phyloP scores from a whole-genome alignment of 495 filamentous ascomycete species.

The Parachaetomium inaequale region DNA sequence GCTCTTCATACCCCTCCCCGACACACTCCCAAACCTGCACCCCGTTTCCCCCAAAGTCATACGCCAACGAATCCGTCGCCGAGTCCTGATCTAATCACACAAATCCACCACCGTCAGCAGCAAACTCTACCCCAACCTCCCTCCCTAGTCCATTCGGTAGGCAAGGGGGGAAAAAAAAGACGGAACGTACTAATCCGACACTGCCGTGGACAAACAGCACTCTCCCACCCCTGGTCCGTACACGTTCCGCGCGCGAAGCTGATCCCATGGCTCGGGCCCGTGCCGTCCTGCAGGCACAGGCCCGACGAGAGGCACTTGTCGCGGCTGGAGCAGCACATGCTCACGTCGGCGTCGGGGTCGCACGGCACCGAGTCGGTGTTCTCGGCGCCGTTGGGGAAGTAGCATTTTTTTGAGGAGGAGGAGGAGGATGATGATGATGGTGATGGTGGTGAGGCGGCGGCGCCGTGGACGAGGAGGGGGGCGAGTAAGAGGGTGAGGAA shows the following conservation, averaged over 20 bases:
- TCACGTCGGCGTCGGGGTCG: conserved; percentile 16
- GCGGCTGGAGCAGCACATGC: conserved; percentile 20
- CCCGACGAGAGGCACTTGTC: conserved; percentile 14
- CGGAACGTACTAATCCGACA: conserved; percentile 13
- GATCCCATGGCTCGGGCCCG: background rate
- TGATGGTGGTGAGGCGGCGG: background rate
- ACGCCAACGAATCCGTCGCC: conserved; percentile 1
- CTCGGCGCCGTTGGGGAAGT: conserved; percentile 9
- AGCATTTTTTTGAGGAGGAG: too few species aligned
- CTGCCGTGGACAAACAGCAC: conserved; percentile 8
- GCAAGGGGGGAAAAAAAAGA: background rate
- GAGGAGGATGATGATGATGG: too few species aligned
- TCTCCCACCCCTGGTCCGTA: conserved; percentile 12
- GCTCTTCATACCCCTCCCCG: conserved; percentile 10
- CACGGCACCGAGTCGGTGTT: conserved; percentile 13
- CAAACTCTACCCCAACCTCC: background rate
- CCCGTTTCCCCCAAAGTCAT: conserved; percentile 12
- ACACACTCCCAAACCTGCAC: conserved; percentile 20
- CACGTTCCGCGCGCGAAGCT: conserved; percentile 19
- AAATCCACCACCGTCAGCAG: background rate
- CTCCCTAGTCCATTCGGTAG: too few species aligned
- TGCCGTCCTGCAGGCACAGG: conserved; percentile 3
- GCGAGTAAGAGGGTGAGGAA: background rate
- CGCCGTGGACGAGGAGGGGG: background rate
- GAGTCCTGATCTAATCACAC: conserved; percentile 11